Percentiles rank a stretch among this genome's conserved stretches.
Conservation (phyloP, 1,284 basidiomycete genomes). For the Puccinia novopanici region DNA sequence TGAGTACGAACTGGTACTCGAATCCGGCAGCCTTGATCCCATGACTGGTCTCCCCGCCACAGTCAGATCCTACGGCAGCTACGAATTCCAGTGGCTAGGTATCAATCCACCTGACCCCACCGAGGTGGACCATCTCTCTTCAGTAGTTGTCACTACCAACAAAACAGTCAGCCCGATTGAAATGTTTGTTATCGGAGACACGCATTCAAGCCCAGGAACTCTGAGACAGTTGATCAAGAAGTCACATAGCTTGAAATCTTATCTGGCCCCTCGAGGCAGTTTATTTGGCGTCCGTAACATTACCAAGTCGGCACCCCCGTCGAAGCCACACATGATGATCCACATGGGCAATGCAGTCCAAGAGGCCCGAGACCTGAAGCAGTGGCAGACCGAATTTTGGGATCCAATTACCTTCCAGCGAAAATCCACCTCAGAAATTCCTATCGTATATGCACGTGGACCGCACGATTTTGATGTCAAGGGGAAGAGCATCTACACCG, state of each 20-base stretch:
- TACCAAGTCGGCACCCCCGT: not conserved
- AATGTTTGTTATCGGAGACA: slow-evolving; percentile 54
- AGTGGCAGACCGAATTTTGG: slow-evolving; percentile 57
- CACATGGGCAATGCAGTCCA: slow-evolving; percentile 55
- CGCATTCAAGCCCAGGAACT: slow-evolving; percentile 54
- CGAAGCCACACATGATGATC: slow-evolving; percentile 52
- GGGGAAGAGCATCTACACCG: slow-evolving; percentile 53
- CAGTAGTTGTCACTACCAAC: slow-evolving; percentile 19
- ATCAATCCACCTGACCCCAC: slow-evolving; percentile 51
- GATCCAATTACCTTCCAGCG: slow-evolving; percentile 53
- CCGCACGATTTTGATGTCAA: slow-evolving; percentile 55
- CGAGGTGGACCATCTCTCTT: slow-evolving; percentile 15
- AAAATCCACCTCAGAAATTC: slow-evolving; percentile 44
- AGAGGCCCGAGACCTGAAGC: slow-evolving; percentile 53
- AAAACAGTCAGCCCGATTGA: slow-evolving; percentile 51
- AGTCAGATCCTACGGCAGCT: slow-evolving; percentile 37
- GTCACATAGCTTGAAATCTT: slow-evolving; percentile 41
- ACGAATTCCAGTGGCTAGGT: slow-evolving; percentile 48
- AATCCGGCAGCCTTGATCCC: not conserved
- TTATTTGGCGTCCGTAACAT: slow-evolving; percentile 35
- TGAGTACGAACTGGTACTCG: slow-evolving; percentile 52
- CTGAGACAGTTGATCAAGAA: slow-evolving; percentile 53
- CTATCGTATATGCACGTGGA: slow-evolving; percentile 54
- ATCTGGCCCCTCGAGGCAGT: slow-evolving; percentile 24
- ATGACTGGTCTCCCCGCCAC: not conserved